Conservation (phyloP, 2,329 filamentous ascomycete species). For the Alternaria hordeiaustralica region DNA sequence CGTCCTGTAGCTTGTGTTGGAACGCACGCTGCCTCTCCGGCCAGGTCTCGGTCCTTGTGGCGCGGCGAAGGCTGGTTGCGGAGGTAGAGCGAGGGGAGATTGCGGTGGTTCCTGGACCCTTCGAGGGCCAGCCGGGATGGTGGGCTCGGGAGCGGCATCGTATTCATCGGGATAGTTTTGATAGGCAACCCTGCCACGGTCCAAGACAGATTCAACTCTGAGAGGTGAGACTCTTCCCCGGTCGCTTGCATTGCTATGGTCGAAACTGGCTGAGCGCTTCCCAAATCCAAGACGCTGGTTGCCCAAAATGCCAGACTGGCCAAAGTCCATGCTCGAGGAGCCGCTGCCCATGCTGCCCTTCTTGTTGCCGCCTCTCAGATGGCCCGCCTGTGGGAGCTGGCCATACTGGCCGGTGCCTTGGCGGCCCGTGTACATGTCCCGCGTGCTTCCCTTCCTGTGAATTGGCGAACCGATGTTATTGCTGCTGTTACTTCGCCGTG, state of each 20-base stretch:
- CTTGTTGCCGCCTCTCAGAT: constrained; percentile 54
- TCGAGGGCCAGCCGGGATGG: constrained; percentile 79
- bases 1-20: constrained; percentile 57
- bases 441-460: constrained; percentile 41
- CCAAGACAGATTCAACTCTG: constrained; percentile 54
- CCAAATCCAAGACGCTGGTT: constrained; percentile 63
- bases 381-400: constrained; percentile 38
- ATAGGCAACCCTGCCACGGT: constrained; percentile 52
- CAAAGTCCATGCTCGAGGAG: constrained; percentile 70
- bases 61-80: constrained; percentile 47
- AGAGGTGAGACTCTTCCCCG: constrained; percentile 27
- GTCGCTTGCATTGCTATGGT: constrained; percentile 54
- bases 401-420: constrained; percentile 32
- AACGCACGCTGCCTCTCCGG: constrained; percentile 66
- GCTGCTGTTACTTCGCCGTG: constrained; percentile 80
- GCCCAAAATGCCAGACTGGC: constrained; percentile 64
- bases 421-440: constrained; percentile 39
- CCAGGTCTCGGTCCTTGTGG: constrained; percentile 54
- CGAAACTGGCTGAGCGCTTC: constrained; percentile 76
- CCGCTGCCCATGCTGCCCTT: constrained; percentile 77
- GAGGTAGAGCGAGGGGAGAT: constrained; percentile 48
- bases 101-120: constrained; percentile 53
- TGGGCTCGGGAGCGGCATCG: constrained; percentile 86
- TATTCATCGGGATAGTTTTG: constrained; percentile 64
- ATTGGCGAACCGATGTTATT: constrained; percentile 64